A percentile compares a stretch with the other conserved stretches of the same genome.
Evolutionary conservation across 2,329 filamentous ascomycete genomes (phyloP).

Genomic region (Fusarium sp.): DNA sequence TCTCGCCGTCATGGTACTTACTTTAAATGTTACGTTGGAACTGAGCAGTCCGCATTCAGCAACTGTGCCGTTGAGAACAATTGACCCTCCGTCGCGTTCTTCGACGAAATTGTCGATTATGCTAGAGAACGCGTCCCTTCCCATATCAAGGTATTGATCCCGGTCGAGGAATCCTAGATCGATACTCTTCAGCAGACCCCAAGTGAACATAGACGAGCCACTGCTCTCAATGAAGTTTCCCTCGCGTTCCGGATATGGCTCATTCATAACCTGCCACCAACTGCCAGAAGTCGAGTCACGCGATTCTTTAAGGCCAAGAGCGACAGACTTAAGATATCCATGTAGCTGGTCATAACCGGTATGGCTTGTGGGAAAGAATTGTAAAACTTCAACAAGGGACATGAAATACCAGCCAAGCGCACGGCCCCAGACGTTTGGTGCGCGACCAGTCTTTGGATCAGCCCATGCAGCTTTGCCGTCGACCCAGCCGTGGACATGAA

Average conservation of each 20-base stretch:
- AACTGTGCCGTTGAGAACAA: slow-evolving; percentile 62
- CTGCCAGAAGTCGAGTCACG: slow-evolving; percentile 57
- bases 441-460: slow-evolving; percentile 58
- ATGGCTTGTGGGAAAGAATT: slow-evolving; percentile 54
- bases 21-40: slow-evolving; percentile 61
- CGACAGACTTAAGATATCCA: slow-evolving; percentile 54
- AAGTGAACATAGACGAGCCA: slow-evolving; percentile 67
- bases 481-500: slow-evolving; percentile 66
- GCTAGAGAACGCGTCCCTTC: slow-evolving; percentile 37
- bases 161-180: slow-evolving; percentile 35
- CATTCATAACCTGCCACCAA: slow-evolving; percentile 70
- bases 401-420: slow-evolving; percentile 65
- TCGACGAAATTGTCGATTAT: slow-evolving; percentile 59
- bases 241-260: slow-evolving; percentile 56
- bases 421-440: slow-evolving; percentile 63
- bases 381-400: slow-evolving; percentile 60
- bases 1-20: slow-evolving; percentile 40
- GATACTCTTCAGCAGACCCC: slow-evolving; percentile 59
- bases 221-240: slow-evolving; percentile 71
- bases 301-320: slow-evolving; percentile 54
- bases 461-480: slow-evolving; percentile 62
- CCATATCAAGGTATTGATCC: slow-evolving; percentile 11
- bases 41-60: slow-evolving; percentile 60
- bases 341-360: slow-evolving; percentile 50
- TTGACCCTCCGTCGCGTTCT: slow-evolving; percentile 56